phyloP scores from a whole-genome alignment of 2,329 filamentous ascomycete genomes.

The Grosmannia serpens region DNA sequence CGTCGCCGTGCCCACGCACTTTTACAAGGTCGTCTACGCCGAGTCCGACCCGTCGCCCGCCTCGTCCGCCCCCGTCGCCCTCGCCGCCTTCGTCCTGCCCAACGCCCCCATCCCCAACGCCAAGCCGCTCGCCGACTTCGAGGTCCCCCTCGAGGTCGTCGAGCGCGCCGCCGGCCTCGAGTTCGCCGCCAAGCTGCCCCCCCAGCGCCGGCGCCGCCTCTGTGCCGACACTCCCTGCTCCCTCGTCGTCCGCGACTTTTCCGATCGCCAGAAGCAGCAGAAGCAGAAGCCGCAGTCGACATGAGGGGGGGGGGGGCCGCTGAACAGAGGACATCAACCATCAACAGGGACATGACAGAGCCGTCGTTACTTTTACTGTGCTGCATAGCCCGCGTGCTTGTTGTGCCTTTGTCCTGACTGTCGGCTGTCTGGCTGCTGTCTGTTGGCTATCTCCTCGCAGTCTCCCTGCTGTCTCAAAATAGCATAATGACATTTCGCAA shows the following conservation, averaged over 20 bases:
- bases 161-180: constrained; percentile 88
- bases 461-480: too few relatives aligned
- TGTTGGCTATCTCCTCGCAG: too few relatives aligned
- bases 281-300: constrained; percentile 27
- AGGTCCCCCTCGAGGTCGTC: constrained; percentile 85
- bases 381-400: too few relatives aligned
- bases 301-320: neutral
- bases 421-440: too few relatives aligned
- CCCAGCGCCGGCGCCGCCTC: constrained; percentile 61
- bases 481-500: too few relatives aligned
- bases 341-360: too few relatives aligned
- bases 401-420: too few relatives aligned
- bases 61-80: constrained; percentile 54
- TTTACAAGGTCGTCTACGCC: constrained; percentile 97
- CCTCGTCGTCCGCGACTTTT: constrained; percentile 71
- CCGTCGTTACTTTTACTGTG: too few relatives aligned
- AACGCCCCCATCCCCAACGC: constrained; percentile 81
- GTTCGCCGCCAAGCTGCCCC: constrained; percentile 71
- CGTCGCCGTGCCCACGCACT: constrained; percentile 93
- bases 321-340: neutral
- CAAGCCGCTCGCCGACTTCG: constrained; percentile 82
- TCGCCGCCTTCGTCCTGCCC: constrained; percentile 90
- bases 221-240: constrained; percentile 82
- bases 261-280: constrained; percentile 45
- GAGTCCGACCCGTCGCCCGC: constrained; percentile 70